Evolutionary conservation across 2,329 filamentous ascomycete genomes (phyloP).

Genomic region (Colletotrichum acutatum): DNA sequence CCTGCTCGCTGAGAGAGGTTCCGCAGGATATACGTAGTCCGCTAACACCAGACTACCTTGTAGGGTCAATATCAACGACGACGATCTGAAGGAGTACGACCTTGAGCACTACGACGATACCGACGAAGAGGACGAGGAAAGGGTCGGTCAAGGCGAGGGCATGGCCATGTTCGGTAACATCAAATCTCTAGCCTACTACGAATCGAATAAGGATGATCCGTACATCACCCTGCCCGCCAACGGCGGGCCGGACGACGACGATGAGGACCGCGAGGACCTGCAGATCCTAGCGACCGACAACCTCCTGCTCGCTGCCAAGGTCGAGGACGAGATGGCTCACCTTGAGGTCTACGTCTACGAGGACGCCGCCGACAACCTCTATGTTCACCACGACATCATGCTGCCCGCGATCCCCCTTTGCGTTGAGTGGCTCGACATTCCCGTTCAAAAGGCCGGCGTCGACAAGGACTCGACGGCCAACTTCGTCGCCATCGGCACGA

Average conservation of each 20-base stretch:
- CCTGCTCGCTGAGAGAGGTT: neutral
- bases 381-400: slow-evolving; percentile 99
- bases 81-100: slow-evolving; percentile 95
- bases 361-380: slow-evolving; percentile 93
- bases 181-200: slow-evolving; percentile 92
- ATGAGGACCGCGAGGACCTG: slow-evolving; percentile 92
- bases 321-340: slow-evolving; percentile 97
- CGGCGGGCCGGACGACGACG: slow-evolving; percentile 75
- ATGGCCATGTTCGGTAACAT: slow-evolving; percentile 96
- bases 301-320: slow-evolving; percentile 88
- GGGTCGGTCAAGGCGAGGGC: slow-evolving; percentile 67
- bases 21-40: neutral
- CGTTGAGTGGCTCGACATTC: slow-evolving; percentile 93
- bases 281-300: slow-evolving; percentile 95
- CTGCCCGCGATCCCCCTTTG: slow-evolving; percentile 95
- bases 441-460: slow-evolving; percentile 77
- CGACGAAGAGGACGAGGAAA: slow-evolving; percentile 62
- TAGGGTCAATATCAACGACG: slow-evolving; percentile 74
- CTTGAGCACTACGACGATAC: slow-evolving; percentile 96
- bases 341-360: slow-evolving; percentile 98
- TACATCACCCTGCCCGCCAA: slow-evolving; percentile 89
- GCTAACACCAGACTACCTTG: slow-evolving; percentile 32
- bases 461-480: slow-evolving; percentile 79
- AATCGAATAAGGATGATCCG: slow-evolving; percentile 93
- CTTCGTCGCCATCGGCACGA: slow-evolving; percentile 94